Percentiles rank a stretch among this genome's conserved stretches.
These are phyloP conservation scores for Aquilaria sinensis DNA, from an alignment of 345 rosid species.

Conservation along the genomic window DNA sequence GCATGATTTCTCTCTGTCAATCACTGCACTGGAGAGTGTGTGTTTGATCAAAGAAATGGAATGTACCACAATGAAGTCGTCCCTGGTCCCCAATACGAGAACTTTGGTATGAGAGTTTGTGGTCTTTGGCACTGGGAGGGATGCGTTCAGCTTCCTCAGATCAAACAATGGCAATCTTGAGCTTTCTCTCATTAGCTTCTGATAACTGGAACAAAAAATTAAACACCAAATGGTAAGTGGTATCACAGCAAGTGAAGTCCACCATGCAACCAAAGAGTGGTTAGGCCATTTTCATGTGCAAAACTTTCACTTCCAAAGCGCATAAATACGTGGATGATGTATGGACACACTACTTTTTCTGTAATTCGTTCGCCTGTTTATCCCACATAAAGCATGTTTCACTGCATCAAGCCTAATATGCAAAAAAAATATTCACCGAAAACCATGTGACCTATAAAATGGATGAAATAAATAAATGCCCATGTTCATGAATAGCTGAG, in stretches of 20 bases:
- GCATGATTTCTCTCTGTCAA: no score
- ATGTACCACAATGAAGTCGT: constrained; percentile 84
- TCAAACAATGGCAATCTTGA: constrained; percentile 76
- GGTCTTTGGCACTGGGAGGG: constrained; percentile 74
- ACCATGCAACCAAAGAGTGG: no score
- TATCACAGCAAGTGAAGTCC: neutral
- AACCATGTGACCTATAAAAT: neutral
- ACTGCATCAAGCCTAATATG: neutral
- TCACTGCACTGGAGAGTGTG: no score
- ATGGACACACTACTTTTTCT: no score
- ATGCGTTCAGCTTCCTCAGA: constrained; percentile 74
- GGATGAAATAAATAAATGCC: constrained; percentile 5
- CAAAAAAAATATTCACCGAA: no score
- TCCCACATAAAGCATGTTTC: no score
- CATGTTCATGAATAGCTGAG: constrained; percentile 3
- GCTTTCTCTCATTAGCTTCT: constrained; percentile 68
- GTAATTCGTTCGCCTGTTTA: no score
- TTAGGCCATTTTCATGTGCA: no score
- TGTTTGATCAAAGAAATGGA: neutral
- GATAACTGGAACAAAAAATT: constrained; percentile 49
- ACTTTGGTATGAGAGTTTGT: constrained; percentile 38
- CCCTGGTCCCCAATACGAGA: constrained; percentile 68
- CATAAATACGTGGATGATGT: no score
- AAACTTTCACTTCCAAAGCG: neutral
- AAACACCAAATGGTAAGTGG: neutral